Percentiles rank a stretch among this genome's conserved stretches.
These are phyloP conservation scores for Plasmopara muralis DNA, from an alignment of 352 stramenopile species.

Conservation along the genomic window DNA sequence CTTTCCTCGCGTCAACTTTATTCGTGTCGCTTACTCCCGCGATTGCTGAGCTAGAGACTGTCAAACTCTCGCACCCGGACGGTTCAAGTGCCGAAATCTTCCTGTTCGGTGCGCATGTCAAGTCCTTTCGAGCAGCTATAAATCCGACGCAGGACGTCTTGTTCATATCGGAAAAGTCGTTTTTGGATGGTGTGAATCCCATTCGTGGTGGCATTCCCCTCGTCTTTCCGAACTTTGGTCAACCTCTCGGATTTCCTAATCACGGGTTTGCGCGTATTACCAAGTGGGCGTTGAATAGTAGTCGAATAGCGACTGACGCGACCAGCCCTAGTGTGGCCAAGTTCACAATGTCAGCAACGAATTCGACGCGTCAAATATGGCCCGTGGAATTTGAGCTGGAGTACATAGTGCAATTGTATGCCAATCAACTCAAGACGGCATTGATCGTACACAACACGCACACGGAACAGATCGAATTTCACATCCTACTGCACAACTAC, in stretches of 20 bases:
- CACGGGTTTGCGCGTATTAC: constrained; percentile 84
- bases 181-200: constrained; percentile 77
- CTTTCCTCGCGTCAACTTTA: constrained; percentile 14
- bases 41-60: constrained; percentile 33
- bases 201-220: constrained; percentile 89
- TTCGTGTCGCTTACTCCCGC: constrained; percentile 8
- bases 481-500: constrained; percentile 93
- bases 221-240: constrained; percentile 89
- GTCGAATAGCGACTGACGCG: constrained; percentile 6
- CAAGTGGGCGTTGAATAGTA: constrained; percentile 29
- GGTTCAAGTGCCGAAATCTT: constrained; percentile 63
- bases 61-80: constrained; percentile 47
- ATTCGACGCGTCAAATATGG: constrained; percentile 34
- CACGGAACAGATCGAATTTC: constrained; percentile 76
- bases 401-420: constrained; percentile 63
- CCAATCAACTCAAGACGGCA: constrained; percentile 50
- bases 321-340: constrained; percentile 17
- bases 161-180: constrained; percentile 76
- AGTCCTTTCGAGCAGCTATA: constrained; percentile 40
- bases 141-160: constrained; percentile 49
- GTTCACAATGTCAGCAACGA: constrained; percentile 26
- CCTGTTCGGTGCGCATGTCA: constrained; percentile 74
- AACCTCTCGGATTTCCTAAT: constrained; percentile 35
- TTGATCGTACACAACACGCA: constrained; percentile 87
- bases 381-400: constrained; percentile 47